Evolutionary conservation across 352 stramenopile genomes (phyloP).

Genomic region (Pythium sp.): DNA sequence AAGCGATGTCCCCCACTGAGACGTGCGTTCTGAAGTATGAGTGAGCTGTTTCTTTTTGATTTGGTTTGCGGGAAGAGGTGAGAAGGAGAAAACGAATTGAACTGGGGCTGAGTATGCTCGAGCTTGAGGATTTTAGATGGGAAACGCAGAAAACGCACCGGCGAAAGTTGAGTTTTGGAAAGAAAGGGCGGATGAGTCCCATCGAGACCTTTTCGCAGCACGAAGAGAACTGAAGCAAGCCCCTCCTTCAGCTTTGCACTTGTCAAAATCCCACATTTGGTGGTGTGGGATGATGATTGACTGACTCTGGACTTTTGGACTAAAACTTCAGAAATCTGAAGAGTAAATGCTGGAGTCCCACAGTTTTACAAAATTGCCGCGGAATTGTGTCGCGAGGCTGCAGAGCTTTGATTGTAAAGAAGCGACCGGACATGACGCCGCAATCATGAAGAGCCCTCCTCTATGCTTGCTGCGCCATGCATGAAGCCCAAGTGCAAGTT

Average conservation of each 20-base stretch:
- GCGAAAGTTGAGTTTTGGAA: background rate
- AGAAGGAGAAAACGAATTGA: background rate
- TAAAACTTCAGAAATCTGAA: background rate
- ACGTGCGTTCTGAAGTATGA: background rate
- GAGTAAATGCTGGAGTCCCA: background rate
- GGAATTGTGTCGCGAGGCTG: background rate
- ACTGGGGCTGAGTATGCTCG: background rate
- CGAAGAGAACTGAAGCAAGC: background rate
- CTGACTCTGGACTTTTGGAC: background rate
- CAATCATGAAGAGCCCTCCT: background rate
- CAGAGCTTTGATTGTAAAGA: background rate
- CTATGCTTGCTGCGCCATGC: background rate
- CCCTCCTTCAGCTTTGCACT: background rate
- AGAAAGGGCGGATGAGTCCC: background rate
- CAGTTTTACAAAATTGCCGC: too few species aligned
- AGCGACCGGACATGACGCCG: background rate
- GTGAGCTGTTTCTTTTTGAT: background rate
- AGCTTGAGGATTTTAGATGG: background rate
- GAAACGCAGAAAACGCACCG: background rate
- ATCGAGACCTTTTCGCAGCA: background rate
- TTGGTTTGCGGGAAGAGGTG: too few species aligned
- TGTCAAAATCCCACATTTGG: too few species aligned
- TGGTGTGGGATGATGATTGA: background rate
- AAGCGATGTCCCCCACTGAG: background rate
- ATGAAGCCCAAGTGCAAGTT: background rate